Evolutionary conservation across 2,329 filamentous ascomycete genomes (phyloP).

Genomic region (Aspergillus sp.): DNA sequence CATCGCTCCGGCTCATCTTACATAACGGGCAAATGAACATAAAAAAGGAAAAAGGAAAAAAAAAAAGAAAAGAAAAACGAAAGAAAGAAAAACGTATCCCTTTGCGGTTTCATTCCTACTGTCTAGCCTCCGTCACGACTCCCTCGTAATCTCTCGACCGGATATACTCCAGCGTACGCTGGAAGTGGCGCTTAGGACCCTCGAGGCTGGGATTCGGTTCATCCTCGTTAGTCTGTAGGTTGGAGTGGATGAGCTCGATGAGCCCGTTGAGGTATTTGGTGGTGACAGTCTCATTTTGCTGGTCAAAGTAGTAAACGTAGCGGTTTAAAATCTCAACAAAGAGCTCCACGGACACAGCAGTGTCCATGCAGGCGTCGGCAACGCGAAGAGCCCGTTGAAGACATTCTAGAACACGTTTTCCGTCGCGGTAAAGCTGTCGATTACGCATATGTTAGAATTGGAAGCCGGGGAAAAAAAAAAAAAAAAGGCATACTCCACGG

Average conservation of each 20-base stretch:
- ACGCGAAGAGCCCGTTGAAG: constrained; percentile 91
- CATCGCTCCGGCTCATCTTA: no score
- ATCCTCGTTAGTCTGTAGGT: constrained; percentile 75
- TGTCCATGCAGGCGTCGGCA: constrained; percentile 98
- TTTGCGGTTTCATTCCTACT: constrained; percentile 16
- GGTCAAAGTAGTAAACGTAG: constrained; percentile 99
- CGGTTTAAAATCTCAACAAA: constrained; percentile 98
- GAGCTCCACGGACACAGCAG: constrained; percentile 90
- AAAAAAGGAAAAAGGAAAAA: constrained; percentile 4
- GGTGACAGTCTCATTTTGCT: constrained; percentile 97
- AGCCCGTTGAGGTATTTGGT: constrained; percentile 97
- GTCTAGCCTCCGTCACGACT: constrained; percentile 65
- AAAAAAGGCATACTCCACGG: constrained; percentile 13
- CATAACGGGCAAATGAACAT: constrained; percentile 2
- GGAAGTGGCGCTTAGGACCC: constrained; percentile 87
- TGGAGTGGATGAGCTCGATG: constrained; percentile 97
- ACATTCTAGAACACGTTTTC: constrained; percentile 94
- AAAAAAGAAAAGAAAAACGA: constrained; percentile 4
- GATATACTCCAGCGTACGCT: constrained; percentile 92
- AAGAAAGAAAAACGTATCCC: constrained; percentile 8
- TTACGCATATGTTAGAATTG: constrained; percentile 3
- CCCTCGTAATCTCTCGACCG: constrained; percentile 88
- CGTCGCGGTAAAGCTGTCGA: constrained; percentile 82
- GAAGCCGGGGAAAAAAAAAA: no score
- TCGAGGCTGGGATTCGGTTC: constrained; percentile 68